Evolutionary conservation across 192 early-diverging fungal species (phyloP).

Genomic region (Coemansia sp.): DNA sequence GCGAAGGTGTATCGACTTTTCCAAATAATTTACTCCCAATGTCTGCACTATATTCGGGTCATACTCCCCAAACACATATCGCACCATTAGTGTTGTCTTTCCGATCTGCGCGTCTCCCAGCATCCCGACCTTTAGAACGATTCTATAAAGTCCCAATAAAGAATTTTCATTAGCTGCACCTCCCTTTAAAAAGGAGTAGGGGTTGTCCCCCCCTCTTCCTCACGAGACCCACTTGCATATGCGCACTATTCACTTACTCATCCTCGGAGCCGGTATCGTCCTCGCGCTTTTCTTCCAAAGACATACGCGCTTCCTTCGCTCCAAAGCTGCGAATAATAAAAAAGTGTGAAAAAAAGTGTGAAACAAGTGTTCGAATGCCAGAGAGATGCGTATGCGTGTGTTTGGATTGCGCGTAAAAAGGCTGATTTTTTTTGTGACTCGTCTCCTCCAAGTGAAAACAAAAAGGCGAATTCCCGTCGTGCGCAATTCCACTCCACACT

Average conservation of each 20-base stretch:
- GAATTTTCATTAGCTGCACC: not conserved
- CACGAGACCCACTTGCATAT: not conserved
- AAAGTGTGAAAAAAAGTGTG: not conserved
- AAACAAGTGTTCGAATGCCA: not conserved
- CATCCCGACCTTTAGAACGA: slow-evolving; percentile 93
- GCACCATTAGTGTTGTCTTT: slow-evolving; percentile 95
- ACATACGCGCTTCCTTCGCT: not conserved
- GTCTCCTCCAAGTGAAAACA: not conserved
- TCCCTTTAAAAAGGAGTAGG: not conserved
- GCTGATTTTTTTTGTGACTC: not conserved
- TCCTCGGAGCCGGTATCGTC: slow-evolving; percentile 8
- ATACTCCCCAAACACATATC: slow-evolving; percentile 94
- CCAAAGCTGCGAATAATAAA: not conserved
- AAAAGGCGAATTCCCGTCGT: slow-evolving; percentile 2
- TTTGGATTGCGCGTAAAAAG: slow-evolving; percentile 9
- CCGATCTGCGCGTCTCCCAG: slow-evolving; percentile 96
- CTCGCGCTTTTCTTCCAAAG: slow-evolving; percentile 5
- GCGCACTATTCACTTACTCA: slow-evolving; percentile 17
- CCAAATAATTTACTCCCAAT: slow-evolving; percentile 95
- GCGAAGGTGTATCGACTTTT: slow-evolving; percentile 88
- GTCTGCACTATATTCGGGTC: slow-evolving; percentile 96
- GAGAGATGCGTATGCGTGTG: not conserved
- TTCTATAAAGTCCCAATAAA: slow-evolving; percentile 29
- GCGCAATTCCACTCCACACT: slow-evolving; percentile 3
- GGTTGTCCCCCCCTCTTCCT: not conserved